Evolutionary conservation across 2,329 filamentous ascomycete species (phyloP), one percentile per base, ranked within the genome.

Genomic region (Verticillium zaregamsianum): DNA sequence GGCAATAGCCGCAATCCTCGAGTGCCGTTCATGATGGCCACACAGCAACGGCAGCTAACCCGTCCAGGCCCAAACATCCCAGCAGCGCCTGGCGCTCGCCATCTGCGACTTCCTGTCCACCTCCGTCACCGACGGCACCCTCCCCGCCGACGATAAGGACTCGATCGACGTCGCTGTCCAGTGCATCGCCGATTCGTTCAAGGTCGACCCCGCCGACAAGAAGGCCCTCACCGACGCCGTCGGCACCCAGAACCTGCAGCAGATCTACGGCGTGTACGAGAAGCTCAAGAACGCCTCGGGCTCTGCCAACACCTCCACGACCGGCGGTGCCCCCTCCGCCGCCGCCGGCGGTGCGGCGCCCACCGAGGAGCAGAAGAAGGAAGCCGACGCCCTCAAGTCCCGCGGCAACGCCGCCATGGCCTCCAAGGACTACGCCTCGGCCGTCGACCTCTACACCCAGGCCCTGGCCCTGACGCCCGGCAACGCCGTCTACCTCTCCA

Each of bases 401-500:
- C 87, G 92, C 72, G 95, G 95, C 69, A 99, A 99, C 79, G 88
- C 92, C 60, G 92, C 94, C 63, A 98, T 99, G 93, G 90, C 92
- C 62, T 86, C 90, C 75, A 97, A 97, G 81, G 92, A 98, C 77
- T 97, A 97, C 81, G 71, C 82, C 55, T 72, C 80, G 52, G 95
- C 95, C 65, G 92, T 98, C 73, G 88, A 92, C 69, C 82, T 91
- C 68, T 99, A 99, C 83, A 92, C 91, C 31, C 84, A 94, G 76
- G 95, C 95, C 4, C 87, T 99, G 31, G 83, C 86, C 61, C 82
- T 97, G 59, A 80, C 91, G 68, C 92, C 95, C 2, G 82, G 86
- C 67, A 98, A 99, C 80, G 91, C 93, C 45, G 95, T 99, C 77
- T 99, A 95, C 83, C 90, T 99, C 49, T 97, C 92, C 66, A 99